These are phyloP conservation scores for Metschnikowia reukaufii DNA, from an alignment of 805 yeast genomes.

Conservation along the genomic window DNA sequence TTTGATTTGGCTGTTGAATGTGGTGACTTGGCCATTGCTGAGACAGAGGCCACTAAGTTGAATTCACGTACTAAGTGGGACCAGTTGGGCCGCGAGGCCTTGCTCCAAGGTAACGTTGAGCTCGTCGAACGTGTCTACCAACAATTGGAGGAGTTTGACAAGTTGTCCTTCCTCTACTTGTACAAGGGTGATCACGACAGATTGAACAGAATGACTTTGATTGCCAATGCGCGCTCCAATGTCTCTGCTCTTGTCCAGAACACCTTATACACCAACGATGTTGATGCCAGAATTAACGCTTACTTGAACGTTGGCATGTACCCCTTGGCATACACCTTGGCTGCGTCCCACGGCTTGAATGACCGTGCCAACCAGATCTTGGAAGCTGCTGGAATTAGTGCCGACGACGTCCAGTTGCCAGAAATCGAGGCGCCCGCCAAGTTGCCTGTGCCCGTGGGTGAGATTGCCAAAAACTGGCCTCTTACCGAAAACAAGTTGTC, in stretches of 20 bases:
- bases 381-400: constrained; percentile 64
- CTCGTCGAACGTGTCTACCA: constrained; percentile 87
- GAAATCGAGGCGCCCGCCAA: constrained; percentile 43
- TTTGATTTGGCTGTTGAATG: constrained; percentile 95
- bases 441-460: constrained; percentile 48
- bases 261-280: constrained; percentile 71
- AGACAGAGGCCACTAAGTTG: constrained; percentile 79
- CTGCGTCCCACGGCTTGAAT: constrained; percentile 79
- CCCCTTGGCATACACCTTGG: constrained; percentile 91
- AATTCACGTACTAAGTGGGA: constrained; percentile 74
- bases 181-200: constrained; percentile 78
- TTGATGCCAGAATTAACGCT: constrained; percentile 70
- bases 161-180: constrained; percentile 84
- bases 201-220: constrained; percentile 78
- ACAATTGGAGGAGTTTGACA: constrained; percentile 81
- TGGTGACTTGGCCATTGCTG: constrained; percentile 84
- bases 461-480: constrained; percentile 73
- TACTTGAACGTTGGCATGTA: constrained; percentile 76
- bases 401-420: constrained; percentile 65
- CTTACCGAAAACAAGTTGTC: constrained; percentile 68
- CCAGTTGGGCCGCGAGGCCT: constrained; percentile 79
- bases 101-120: constrained; percentile 83
- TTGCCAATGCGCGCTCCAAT: constrained; percentile 88
- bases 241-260: constrained; percentile 77
- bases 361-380: constrained; percentile 73